Conservation (phyloP, 768 basidiomycete species). For the Collybia nuda region DNA sequence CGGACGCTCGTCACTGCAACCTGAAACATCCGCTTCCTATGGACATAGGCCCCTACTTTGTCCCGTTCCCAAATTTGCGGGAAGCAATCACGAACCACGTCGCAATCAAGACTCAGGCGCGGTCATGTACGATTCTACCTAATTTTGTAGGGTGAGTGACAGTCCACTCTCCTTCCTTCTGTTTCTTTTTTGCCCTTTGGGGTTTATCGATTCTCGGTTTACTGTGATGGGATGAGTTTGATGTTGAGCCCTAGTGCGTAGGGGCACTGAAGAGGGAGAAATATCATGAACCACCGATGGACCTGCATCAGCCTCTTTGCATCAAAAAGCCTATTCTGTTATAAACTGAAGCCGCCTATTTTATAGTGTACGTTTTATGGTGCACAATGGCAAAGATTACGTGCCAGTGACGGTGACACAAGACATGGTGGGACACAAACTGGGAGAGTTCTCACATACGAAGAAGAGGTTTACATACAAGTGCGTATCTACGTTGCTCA, state of each 20-base stretch:
- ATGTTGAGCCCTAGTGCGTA: too few relatives aligned
- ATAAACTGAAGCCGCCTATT: too few relatives aligned
- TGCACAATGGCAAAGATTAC: conserved; percentile 94
- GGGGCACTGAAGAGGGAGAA: too few relatives aligned
- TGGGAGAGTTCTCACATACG: conserved; percentile 93
- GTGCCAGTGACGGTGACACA: conserved; percentile 84
- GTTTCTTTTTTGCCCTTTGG: background rate
- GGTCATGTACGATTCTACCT: conserved; percentile 91
- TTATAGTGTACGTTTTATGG: conserved; percentile 77
- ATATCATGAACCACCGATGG: too few relatives aligned
- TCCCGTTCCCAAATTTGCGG: conserved; percentile 85
- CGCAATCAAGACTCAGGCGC: conserved; percentile 86
- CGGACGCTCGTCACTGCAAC: too few relatives aligned
- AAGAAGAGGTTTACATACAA: conserved; percentile 85
- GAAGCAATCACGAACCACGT: conserved; percentile 78
- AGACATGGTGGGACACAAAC: conserved; percentile 98
- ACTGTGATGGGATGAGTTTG: background rate
- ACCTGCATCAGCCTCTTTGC: too few relatives aligned
- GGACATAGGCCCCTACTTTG: conserved; percentile 84
- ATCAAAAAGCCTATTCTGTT: too few relatives aligned
- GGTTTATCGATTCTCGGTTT: background rate
- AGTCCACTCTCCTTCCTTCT: background rate
- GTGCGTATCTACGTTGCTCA: conserved; percentile 46
- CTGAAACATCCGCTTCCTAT: background rate
- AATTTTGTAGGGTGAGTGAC: conserved; percentile 88